phyloP scores from a whole-genome alignment of 768 basidiomycete species.

The Butyriboletus loyo region DNA sequence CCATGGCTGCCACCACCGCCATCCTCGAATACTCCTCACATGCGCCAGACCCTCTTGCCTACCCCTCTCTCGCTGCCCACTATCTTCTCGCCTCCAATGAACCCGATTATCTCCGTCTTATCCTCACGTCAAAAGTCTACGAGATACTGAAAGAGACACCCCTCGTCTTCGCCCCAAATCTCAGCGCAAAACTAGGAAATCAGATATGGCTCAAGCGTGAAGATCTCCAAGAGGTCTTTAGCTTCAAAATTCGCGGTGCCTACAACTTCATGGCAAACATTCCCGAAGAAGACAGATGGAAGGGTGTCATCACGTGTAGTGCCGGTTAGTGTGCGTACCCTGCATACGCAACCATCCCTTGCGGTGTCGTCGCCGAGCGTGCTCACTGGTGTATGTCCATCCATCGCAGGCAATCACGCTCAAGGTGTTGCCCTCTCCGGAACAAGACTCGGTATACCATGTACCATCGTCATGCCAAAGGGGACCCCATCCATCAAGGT shows the following conservation, averaged over 20 bases:
- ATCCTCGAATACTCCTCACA: slow-evolving; percentile 67
- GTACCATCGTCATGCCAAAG: slow-evolving; percentile 98
- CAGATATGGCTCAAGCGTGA: slow-evolving; percentile 97
- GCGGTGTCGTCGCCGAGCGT: not conserved
- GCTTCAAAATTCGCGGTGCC: slow-evolving; percentile 97
- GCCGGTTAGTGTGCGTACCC: slow-evolving; percentile 81
- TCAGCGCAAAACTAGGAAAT: slow-evolving; percentile 86
- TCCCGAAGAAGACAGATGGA: slow-evolving; percentile 87
- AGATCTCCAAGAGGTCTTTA: slow-evolving; percentile 96
- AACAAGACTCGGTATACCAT: slow-evolving; percentile 79
- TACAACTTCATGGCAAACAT: slow-evolving; percentile 98
- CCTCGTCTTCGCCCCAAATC: slow-evolving; percentile 78
- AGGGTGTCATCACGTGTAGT: slow-evolving; percentile 96
- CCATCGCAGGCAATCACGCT: slow-evolving; percentile 84
- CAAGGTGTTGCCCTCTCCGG: slow-evolving; percentile 99
- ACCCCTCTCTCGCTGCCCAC: slow-evolving; percentile 67
- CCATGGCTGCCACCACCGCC: slow-evolving; percentile 36
- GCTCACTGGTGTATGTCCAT: not conserved
- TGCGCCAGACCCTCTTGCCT: slow-evolving; percentile 63
- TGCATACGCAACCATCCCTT: slow-evolving; percentile 13
- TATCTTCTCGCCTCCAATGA: slow-evolving; percentile 60
- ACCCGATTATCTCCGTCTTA: slow-evolving; percentile 87
- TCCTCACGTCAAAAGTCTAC: slow-evolving; percentile 88
- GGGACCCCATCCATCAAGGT: slow-evolving; percentile 97
- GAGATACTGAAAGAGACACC: slow-evolving; percentile 89